Conservation (phyloP, 768 basidiomycete genomes). For the Suillus spraguei region DNA sequence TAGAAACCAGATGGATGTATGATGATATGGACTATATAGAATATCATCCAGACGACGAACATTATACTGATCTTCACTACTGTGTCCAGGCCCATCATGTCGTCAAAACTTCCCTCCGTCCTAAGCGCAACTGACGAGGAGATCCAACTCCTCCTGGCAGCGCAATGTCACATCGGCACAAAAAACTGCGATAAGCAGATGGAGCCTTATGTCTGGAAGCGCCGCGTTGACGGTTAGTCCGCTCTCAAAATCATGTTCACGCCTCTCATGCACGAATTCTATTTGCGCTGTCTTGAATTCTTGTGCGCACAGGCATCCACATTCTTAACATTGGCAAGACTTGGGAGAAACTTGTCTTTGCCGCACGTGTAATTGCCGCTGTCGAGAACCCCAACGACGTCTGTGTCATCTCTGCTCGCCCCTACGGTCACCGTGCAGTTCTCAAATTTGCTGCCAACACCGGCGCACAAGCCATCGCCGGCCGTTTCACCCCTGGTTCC, state of each 20-base stretch:
- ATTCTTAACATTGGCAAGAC: constrained; percentile 99
- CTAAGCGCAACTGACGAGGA: constrained; percentile 97
- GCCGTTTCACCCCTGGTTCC: constrained; percentile 98
- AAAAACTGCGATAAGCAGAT: constrained; percentile 99
- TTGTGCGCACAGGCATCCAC: constrained; percentile 73
- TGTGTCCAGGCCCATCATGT: constrained; percentile 40
- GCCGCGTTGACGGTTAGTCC: constrained; percentile 87
- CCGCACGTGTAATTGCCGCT: constrained; percentile 95
- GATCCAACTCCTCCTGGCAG: constrained; percentile 92
- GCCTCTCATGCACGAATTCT: constrained; percentile 18
- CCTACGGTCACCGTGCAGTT: constrained; percentile 99
- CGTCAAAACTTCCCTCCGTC: constrained; percentile 93
- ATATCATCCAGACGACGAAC: constrained; percentile 26
- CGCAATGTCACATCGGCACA: constrained; percentile 95
- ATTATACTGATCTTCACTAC: neutral
- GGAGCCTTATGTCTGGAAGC: constrained; percentile 97
- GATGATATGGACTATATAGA: constrained; percentile 6
- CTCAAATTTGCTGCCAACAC: constrained; percentile 98
- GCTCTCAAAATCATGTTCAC: constrained; percentile 5
- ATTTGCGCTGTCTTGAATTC: constrained; percentile 5
- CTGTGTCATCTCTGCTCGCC: constrained; percentile 96
- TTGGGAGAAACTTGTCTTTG: constrained; percentile 99
- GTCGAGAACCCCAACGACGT: constrained; percentile 99
- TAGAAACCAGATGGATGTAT: constrained; percentile 38
- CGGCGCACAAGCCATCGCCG: constrained; percentile 97